Percentiles rank a stretch among this genome's conserved stretches.
phyloP scores from a whole-genome alignment of 2,329 filamentous ascomycete genomes.

The Chalaropsis ovoidea region DNA sequence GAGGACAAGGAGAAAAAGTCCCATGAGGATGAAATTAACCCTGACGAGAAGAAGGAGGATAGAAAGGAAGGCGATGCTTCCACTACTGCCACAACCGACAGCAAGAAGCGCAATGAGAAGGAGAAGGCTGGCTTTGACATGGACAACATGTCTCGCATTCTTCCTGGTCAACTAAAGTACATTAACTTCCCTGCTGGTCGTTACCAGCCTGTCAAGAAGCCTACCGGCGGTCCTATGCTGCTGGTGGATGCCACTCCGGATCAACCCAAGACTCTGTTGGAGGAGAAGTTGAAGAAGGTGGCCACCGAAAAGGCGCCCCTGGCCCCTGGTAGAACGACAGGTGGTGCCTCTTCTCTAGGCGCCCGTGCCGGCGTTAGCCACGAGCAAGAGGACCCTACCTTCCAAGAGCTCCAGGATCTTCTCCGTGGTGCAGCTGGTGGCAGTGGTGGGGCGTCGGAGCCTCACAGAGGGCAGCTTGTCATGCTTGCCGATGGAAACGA shows the following conservation, averaged over 20 bases:
- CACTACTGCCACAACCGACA: constrained; percentile 37
- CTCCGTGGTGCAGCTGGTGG: not conserved
- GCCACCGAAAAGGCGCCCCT: constrained; percentile 53
- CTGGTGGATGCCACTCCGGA: constrained; percentile 72
- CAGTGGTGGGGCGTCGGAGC: not conserved
- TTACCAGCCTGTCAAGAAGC: constrained; percentile 86
- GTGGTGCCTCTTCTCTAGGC: constrained; percentile 32
- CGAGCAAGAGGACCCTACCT: constrained; percentile 30
- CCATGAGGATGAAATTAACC: constrained; percentile 39
- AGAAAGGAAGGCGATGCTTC: constrained; percentile 48
- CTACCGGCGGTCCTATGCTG: constrained; percentile 88
- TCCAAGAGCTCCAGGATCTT: constrained; percentile 27
- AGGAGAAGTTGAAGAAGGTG: constrained; percentile 84
- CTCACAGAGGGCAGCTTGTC: constrained; percentile 39
- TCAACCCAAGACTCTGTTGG: constrained; percentile 69
- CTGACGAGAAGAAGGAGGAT: constrained; percentile 52
- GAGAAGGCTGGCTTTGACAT: constrained; percentile 95
- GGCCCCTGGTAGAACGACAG: constrained; percentile 30
- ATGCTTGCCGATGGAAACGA: constrained; percentile 68
- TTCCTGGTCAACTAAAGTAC: constrained; percentile 88
- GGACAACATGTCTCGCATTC: constrained; percentile 91
- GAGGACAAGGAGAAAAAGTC: constrained; percentile 47
- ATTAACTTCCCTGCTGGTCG: constrained; percentile 83
- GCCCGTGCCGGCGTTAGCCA: constrained; percentile 29
- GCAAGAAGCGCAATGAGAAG: constrained; percentile 86